Percentiles rank a stretch among this genome's conserved stretches.
Conservation (phyloP, 306 rosid species). For the Urtica urens region DNA sequence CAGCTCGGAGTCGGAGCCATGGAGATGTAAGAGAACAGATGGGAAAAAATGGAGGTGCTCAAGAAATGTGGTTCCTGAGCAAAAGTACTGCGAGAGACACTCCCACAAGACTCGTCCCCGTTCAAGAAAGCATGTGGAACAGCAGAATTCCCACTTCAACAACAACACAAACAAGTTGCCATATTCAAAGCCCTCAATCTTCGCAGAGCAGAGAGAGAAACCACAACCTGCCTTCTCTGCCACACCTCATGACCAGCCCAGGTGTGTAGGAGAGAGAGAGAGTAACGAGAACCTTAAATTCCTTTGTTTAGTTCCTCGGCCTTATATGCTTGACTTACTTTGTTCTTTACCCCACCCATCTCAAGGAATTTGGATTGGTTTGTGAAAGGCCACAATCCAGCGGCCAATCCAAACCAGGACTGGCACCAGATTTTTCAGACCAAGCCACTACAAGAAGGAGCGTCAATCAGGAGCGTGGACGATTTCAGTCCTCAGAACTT, state of each 20-base stretch:
- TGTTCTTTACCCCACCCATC: not conserved
- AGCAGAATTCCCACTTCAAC: slow-evolving; percentile 13
- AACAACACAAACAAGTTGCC: slow-evolving; percentile 9
- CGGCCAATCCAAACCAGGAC: slow-evolving; percentile 16
- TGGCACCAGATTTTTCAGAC: slow-evolving; percentile 16
- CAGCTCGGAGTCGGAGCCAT: slow-evolving; percentile 22
- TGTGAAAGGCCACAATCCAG: slow-evolving; percentile 20
- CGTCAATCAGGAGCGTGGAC: not conserved
- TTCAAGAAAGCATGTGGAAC: slow-evolving; percentile 38
- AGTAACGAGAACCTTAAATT: not conserved
- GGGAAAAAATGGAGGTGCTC: slow-evolving; percentile 35
- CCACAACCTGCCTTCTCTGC: slow-evolving; percentile 7
- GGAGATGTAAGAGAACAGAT: slow-evolving; percentile 29
- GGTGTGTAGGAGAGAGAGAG: slow-evolving; percentile 5
- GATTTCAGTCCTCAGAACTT: not conserved
- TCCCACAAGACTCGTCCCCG: slow-evolving; percentile 22
- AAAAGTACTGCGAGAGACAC: slow-evolving; percentile 26
- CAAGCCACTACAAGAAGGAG: slow-evolving; percentile 5
- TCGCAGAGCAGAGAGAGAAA: slow-evolving; percentile 8
- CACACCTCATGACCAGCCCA: slow-evolving; percentile 16
- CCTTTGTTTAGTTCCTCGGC: slow-evolving; percentile 1
- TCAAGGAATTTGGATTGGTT: slow-evolving; percentile 22
- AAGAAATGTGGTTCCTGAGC: slow-evolving; percentile 18
- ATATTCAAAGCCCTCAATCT: slow-evolving; percentile 6
- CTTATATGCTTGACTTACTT: slow-evolving; percentile 2